These are phyloP conservation scores for Lipomyces yamadae DNA, from an alignment of 805 yeast species.

Conservation along the genomic window DNA sequence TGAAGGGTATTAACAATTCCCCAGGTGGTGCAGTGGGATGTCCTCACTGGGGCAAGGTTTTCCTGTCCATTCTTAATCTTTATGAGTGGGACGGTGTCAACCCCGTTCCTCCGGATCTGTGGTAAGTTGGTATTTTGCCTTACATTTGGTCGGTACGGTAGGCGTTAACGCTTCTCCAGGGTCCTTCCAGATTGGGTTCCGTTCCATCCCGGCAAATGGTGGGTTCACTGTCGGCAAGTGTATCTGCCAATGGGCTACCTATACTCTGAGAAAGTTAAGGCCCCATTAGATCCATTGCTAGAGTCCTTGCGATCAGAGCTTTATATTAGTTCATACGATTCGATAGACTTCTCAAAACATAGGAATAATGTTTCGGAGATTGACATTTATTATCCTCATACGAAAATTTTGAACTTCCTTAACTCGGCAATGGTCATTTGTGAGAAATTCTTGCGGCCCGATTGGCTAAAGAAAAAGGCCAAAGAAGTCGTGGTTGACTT, in stretches of 20 bases:
- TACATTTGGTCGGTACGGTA: not conserved
- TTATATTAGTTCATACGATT: slow-evolving; percentile 66
- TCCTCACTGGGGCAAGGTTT: slow-evolving; percentile 98
- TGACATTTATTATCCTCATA: slow-evolving; percentile 93
- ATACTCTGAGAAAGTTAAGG: slow-evolving; percentile 57
- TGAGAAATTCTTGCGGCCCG: slow-evolving; percentile 76
- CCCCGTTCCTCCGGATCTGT: slow-evolving; percentile 96
- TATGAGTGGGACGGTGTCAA: slow-evolving; percentile 97
- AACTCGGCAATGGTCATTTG: slow-evolving; percentile 66
- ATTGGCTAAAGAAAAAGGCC: slow-evolving; percentile 63
- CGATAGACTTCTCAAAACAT: slow-evolving; percentile 69
- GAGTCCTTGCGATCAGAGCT: slow-evolving; percentile 74
- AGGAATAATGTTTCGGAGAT: slow-evolving; percentile 88
- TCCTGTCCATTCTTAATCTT: slow-evolving; percentile 78
- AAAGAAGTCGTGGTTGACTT: slow-evolving; percentile 62
- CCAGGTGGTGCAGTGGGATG: slow-evolving; percentile 84
- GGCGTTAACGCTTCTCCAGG: slow-evolving; percentile 4
- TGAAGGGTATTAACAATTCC: not conserved
- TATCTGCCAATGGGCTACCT: slow-evolving; percentile 86
- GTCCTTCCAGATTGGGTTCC: slow-evolving; percentile 79
- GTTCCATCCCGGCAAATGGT: slow-evolving; percentile 95
- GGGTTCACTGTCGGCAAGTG: slow-evolving; percentile 97
- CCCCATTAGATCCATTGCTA: slow-evolving; percentile 68
- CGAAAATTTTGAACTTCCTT: slow-evolving; percentile 62
- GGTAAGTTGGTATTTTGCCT: slow-evolving; percentile 48